Evolutionary conservation across 352 stramenopile genomes (phyloP).

Genomic region (Globisporangium ultimum): DNA sequence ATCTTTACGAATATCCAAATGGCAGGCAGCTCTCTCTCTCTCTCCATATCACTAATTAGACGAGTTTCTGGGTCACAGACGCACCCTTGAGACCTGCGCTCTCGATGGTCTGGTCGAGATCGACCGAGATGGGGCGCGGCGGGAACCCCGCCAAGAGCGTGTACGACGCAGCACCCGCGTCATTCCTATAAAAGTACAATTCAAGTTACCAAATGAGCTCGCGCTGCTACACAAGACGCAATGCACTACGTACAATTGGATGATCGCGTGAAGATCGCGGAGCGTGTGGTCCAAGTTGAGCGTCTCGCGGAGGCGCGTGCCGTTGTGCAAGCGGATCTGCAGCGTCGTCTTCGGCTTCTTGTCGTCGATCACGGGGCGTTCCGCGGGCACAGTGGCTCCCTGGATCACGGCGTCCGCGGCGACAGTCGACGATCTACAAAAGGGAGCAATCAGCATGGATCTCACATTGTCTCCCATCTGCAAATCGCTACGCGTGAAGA

Average conservation of each 20-base stretch:
- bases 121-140: constrained; percentile 77
- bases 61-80: constrained; percentile 91
- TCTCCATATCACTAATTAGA: constrained; percentile 24
- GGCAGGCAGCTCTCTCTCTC: too few relatives aligned
- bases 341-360: constrained; percentile 85
- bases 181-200: constrained; percentile 38
- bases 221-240: neutral
- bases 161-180: constrained; percentile 77
- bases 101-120: constrained; percentile 88
- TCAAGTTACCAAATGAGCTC: too few relatives aligned
- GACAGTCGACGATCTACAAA: constrained; percentile 33
- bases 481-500: too few relatives aligned
- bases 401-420: constrained; percentile 47
- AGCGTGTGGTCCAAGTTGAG: constrained; percentile 89
- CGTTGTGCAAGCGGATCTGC: constrained; percentile 87
- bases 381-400: constrained; percentile 21
- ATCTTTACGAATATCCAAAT: too few relatives aligned
- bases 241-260: constrained; percentile 55
- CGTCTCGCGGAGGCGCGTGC: constrained; percentile 71
- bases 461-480: too few relatives aligned
- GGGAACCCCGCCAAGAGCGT: constrained; percentile 91
- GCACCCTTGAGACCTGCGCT: constrained; percentile 89
- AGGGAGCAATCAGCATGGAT: too few relatives aligned
- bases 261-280: constrained; percentile 83
- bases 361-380: constrained; percentile 78